Conservation (phyloP, 1,284 basidiomycete species). For the Austropuccinia psidii region DNA sequence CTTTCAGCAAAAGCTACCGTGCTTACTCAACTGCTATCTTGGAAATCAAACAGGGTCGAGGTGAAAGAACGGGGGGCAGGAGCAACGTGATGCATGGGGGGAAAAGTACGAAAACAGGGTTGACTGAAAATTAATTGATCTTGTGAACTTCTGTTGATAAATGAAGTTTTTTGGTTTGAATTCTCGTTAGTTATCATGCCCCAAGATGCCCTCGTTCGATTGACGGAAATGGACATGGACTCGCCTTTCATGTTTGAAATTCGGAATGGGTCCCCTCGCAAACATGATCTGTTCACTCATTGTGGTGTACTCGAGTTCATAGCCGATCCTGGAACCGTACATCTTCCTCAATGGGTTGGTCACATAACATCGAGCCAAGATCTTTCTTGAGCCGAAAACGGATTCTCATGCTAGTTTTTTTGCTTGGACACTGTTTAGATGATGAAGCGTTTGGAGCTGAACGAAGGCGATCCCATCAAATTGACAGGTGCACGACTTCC, state of each 20-base stretch:
- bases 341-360: slow-evolving; percentile 82
- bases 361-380: not conserved
- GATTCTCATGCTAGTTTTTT: not conserved
- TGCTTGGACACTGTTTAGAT: slow-evolving; percentile 54
- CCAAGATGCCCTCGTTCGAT: slow-evolving; percentile 9
- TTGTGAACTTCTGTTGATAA: not conserved
- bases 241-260: slow-evolving; percentile 95
- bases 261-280: slow-evolving; percentile 65
- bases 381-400: not conserved
- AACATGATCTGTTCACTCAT: slow-evolving; percentile 74
- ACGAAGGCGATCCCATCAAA: slow-evolving; percentile 90
- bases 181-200: slow-evolving; percentile 7
- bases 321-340: slow-evolving; percentile 88
- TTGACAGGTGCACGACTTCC: slow-evolving; percentile 78
- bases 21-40: slow-evolving; percentile 45
- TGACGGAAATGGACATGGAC: slow-evolving; percentile 75
- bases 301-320: slow-evolving; percentile 98
- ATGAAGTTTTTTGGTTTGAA: slow-evolving; percentile 1
- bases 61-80: slow-evolving; percentile 75
- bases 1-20: slow-evolving; percentile 72
- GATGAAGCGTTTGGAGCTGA: slow-evolving; percentile 90
- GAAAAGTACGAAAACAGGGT: slow-evolving; percentile 61
- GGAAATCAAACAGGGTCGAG: slow-evolving; percentile 44
- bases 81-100: slow-evolving; percentile 88
- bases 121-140: not conserved